These are phyloP conservation scores for Suillus cothurnatus DNA, from an alignment of 768 basidiomycete genomes.

Conservation along the genomic window DNA sequence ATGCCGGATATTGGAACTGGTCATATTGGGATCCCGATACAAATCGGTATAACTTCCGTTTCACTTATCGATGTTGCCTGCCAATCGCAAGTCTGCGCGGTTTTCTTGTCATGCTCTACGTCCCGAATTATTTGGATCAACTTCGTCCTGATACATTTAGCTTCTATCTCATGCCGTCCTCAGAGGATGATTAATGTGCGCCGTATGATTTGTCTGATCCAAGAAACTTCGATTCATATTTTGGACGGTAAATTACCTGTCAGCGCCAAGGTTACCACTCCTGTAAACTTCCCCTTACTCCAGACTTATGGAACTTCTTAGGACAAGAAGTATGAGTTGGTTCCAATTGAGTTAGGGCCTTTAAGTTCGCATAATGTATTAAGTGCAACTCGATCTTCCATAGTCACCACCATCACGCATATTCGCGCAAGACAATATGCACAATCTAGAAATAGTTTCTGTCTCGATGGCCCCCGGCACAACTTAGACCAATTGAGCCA, in stretches of 20 bases:
- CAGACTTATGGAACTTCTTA: constrained; percentile 24
- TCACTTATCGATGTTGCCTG: constrained; percentile 36
- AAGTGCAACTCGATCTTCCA: background rate
- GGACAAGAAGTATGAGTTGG: constrained; percentile 18
- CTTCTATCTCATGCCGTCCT: background rate
- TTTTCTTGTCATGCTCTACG: background rate
- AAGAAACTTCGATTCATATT: background rate
- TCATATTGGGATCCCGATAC: constrained; percentile 99
- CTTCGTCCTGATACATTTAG: background rate
- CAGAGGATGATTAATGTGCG: constrained; percentile 2
- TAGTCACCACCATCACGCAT: background rate
- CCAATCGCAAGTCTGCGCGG: background rate
- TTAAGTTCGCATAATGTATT: background rate
- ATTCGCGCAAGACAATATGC: background rate
- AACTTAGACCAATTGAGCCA: background rate
- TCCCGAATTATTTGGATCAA: constrained; percentile 2
- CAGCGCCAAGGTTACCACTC: constrained; percentile 31
- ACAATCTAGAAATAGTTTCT: background rate
- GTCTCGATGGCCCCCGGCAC: background rate
- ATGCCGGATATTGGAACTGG: constrained; percentile 94
- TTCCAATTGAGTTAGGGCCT: background rate
- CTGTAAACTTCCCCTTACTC: constrained; percentile 23
- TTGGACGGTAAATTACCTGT: constrained; percentile 23
- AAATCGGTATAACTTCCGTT: constrained; percentile 92
- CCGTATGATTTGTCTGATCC: background rate